Conservation (phyloP, 2,329 filamentous ascomycete genomes). For the Trichoderma sp. region DNA sequence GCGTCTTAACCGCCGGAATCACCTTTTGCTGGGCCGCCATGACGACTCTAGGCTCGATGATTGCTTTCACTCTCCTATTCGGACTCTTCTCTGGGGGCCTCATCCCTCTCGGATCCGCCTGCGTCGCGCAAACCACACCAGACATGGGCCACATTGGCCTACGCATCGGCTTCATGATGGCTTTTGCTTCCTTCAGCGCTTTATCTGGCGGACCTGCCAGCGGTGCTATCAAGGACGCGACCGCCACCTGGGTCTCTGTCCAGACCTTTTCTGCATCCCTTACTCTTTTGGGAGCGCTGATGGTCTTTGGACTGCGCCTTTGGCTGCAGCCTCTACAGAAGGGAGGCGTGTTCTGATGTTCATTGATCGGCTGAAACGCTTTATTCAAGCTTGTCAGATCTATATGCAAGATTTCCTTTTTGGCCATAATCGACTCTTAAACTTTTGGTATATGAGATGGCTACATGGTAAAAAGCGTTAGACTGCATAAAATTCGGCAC, state of each 20-base stretch:
- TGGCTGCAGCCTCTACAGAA: conserved; percentile 24
- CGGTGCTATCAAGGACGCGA: conserved; percentile 31
- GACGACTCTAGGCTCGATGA: conserved; percentile 30
- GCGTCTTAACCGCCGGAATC: conserved; percentile 34
- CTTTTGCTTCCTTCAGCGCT: conserved; percentile 36
- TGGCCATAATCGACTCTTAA: neutral
- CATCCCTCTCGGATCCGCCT: conserved; percentile 42
- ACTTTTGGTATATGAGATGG: neutral
- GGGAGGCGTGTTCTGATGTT: conserved; percentile 27
- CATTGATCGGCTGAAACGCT: neutral
- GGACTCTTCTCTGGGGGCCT: conserved; percentile 41
- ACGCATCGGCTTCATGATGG: conserved; percentile 42
- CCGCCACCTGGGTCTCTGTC: conserved; percentile 28
- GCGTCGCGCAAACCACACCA: conserved; percentile 39
- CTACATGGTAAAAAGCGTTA: neutral
- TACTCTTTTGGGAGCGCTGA: conserved; percentile 31
- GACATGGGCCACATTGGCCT: conserved; percentile 39
- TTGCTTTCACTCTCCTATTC: conserved; percentile 37
- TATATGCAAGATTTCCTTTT: neutral
- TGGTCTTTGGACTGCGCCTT: conserved; percentile 30
- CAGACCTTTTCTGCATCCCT: conserved; percentile 30
- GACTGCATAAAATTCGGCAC: neutral
- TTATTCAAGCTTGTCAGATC: neutral
- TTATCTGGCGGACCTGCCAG: conserved; percentile 35
- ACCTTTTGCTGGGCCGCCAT: conserved; percentile 41